Base-by-base conservation (phyloP, 2,329 filamentous ascomycete genomes). In the Talaromyces sp. region DNA sequence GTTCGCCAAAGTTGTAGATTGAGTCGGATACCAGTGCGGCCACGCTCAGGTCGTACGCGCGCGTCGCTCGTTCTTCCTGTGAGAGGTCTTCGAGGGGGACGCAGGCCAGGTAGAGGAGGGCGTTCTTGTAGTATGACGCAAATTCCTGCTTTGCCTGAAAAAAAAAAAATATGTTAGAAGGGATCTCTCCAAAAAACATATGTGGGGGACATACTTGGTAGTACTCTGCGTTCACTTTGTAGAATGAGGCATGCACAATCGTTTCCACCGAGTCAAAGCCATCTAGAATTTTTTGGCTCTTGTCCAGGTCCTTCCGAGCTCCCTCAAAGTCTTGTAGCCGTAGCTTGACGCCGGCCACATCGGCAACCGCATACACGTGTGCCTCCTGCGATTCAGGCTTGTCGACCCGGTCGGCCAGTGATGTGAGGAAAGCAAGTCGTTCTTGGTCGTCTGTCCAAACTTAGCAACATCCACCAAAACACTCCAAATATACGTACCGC, bases 1-100 rank as follows among this genome's bases (percentile, higher is more conserved):
- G 88, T 82, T 99, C 95, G 76, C 95, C 95, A 70, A 99, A 99
- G 82, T 99, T 99, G 86, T 99, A 98, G 80, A 98, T 99, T 70
- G 87, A 91, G 71, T 93, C 91, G 57, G 93, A 97, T 44, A 97
- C 90, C 9, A 99, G 84, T 10, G 95, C 95, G 30, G 95, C 92
- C 59, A 98, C 88, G 72, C 90, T 90, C 65, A 99, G 88, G 75
- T 97, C 92, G 79, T 96, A 96, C 52, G 95, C 95, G 69, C 93
- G 88, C 63, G 84, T 85, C 74, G 88, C 88, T 70, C 91, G 89
- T 75, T 99, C 93, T 59, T 84, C 81, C 59, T 86, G 80, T 51
- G 88, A 83, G 62, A 99, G 83, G 60, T 89, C 84, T 63, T 87
- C 83, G 66, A 97, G 80, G 70, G 97, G 90, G 72, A 99, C 91